These are phyloP conservation scores for Arthrobotrys conoides DNA, from an alignment of 2,329 filamentous ascomycete species.

Conservation along the genomic window DNA sequence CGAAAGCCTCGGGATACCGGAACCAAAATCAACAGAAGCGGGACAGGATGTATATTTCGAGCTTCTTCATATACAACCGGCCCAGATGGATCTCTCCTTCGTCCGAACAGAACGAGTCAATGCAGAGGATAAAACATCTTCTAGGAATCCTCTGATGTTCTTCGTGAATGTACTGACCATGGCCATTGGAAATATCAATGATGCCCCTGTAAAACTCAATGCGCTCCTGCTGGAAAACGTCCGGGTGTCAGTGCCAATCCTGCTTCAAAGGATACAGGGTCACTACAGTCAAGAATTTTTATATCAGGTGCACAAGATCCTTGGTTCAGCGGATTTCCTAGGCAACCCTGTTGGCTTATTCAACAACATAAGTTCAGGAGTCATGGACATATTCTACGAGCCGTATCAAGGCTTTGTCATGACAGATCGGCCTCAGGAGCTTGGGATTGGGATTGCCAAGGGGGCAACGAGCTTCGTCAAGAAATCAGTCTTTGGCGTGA, in stretches of 20 bases:
- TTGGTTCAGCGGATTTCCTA: conserved; percentile 96
- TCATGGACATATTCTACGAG: conserved; percentile 99
- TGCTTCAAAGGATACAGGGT: conserved; percentile 87
- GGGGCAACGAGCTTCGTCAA: conserved; percentile 97
- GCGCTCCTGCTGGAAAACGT: conserved; percentile 95
- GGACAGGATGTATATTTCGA: conserved; percentile 99
- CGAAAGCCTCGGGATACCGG: conserved; percentile 89
- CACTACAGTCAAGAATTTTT: conserved; percentile 98
- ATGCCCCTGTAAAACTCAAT: conserved; percentile 93
- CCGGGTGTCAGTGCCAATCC: conserved; percentile 85
- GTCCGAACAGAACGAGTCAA: conserved; percentile 97
- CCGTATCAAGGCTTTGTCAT: conserved; percentile 98
- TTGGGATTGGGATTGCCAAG: conserved; percentile 94
- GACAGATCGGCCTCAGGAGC: conserved; percentile 93
- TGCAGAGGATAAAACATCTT: conserved; percentile 91
- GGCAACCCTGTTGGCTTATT: conserved; percentile 97
- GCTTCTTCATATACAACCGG: conserved; percentile 94
- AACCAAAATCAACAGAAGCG: conserved; percentile 85
- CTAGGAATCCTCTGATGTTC: conserved; percentile 96
- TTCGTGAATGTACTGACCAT: conserved; percentile 98
- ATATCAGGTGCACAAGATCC: conserved; percentile 95
- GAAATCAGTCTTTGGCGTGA: conserved; percentile 97
- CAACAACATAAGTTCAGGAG: conserved; percentile 97
- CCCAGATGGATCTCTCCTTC: conserved; percentile 97
- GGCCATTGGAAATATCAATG: conserved; percentile 99